Conservation (phyloP, 208 protist species). For the Acanthamoeba culbertsoni region DNA sequence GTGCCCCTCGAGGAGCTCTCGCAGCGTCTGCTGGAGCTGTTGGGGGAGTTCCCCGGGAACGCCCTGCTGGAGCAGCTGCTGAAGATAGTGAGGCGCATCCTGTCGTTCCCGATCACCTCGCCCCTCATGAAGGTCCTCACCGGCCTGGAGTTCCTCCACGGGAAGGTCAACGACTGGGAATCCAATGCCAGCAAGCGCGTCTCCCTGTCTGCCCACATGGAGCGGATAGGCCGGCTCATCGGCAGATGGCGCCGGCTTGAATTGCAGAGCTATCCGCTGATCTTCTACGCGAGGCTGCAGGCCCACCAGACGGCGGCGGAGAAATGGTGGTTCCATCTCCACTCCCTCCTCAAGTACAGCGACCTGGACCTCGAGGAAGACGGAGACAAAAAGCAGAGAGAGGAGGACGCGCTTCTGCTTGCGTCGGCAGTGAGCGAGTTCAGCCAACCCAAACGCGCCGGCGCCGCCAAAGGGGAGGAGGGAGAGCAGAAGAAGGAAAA, state of each 20-base stretch:
- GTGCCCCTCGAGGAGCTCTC: slow-evolving; percentile 52
- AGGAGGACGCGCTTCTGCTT: not conserved
- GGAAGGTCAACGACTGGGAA: slow-evolving; percentile 95
- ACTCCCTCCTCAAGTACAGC: slow-evolving; percentile 66
- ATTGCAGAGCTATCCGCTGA: slow-evolving; percentile 91
- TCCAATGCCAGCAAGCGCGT: slow-evolving; percentile 88
- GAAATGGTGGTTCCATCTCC: slow-evolving; percentile 81
- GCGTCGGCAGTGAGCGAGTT: not conserved
- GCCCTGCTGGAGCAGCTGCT: slow-evolving; percentile 88
- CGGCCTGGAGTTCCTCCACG: slow-evolving; percentile 94
- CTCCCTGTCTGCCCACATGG: slow-evolving; percentile 83
- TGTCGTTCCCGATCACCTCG: slow-evolving; percentile 85
- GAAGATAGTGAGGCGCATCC: slow-evolving; percentile 87
- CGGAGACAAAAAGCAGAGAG: not conserved
- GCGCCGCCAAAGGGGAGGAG: not conserved
- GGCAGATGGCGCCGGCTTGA: slow-evolving; percentile 96
- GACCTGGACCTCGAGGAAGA: slow-evolving; percentile 4
- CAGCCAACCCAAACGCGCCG: not conserved
- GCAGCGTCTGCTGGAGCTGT: slow-evolving; percentile 82
- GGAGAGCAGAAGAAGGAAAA: not conserved
- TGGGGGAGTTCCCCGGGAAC: slow-evolving; percentile 90
- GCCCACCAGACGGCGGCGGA: slow-evolving; percentile 55
- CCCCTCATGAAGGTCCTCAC: slow-evolving; percentile 87
- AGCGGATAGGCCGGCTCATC: slow-evolving; percentile 90
- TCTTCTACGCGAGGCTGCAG: slow-evolving; percentile 64